Evolutionary conservation across 2,329 filamentous ascomycete species (phyloP).

Genomic region (Cylindrodendrum hubeiense): DNA sequence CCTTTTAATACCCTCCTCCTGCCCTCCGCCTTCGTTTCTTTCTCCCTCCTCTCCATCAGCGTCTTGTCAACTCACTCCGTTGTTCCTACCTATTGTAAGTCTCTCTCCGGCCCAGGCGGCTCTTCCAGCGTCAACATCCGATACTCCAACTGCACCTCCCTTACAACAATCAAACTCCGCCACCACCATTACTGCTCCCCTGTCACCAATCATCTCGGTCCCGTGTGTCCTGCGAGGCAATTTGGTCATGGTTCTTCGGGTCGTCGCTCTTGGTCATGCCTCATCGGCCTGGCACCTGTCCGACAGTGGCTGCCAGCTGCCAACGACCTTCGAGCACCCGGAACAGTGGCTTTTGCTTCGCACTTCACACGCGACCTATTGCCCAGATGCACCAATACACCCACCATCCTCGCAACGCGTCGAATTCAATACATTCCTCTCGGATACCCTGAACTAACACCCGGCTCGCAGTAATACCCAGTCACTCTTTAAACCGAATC

Average conservation of each 20-base stretch:
- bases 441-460: slow-evolving; percentile 27
- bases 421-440: slow-evolving; percentile 6
- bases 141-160: neutral
- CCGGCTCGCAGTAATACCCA: slow-evolving; percentile 38
- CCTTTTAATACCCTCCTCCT: slow-evolving; percentile 26
- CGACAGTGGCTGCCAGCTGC: neutral
- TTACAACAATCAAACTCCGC: neutral
- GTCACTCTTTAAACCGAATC: slow-evolving; percentile 42
- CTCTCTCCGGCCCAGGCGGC: neutral
- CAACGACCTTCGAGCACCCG: neutral
- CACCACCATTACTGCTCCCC: neutral
- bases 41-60: slow-evolving; percentile 22
- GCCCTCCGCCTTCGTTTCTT: slow-evolving; percentile 13
- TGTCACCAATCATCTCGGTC: neutral
- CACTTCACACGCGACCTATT: neutral
- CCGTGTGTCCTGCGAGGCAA: neutral
- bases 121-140: neutral
- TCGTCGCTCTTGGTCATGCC: neutral
- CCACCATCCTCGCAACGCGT: neutral
- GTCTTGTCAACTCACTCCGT: slow-evolving; percentile 27
- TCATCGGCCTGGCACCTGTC: neutral
- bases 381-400: neutral
- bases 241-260: neutral
- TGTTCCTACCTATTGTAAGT: slow-evolving; percentile 28
- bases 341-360: neutral